Evolutionary conservation across 805 yeast genomes (phyloP).

Genomic region (Wickerhamiella shivajii): DNA sequence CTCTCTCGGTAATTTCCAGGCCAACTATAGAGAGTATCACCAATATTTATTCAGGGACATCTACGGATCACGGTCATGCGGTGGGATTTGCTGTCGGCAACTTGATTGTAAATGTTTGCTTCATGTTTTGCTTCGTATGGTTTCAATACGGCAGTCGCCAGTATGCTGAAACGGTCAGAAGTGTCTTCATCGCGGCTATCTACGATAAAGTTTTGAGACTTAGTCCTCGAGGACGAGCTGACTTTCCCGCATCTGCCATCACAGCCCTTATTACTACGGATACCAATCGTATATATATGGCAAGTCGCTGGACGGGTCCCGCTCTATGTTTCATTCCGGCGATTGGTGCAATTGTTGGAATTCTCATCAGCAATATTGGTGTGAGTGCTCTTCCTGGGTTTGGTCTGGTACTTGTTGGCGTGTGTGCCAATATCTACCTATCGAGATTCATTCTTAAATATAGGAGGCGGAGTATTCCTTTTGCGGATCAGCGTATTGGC

Average conservation of each 20-base stretch:
- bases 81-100: conserved; percentile 67
- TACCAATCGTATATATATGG: conserved; percentile 61
- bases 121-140: conserved; percentile 52
- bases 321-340: conserved; percentile 14
- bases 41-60: conserved; percentile 11
- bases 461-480: conserved; percentile 43
- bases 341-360: conserved; percentile 37
- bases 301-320: conserved; percentile 18
- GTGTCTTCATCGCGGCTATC: conserved; percentile 55
- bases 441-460: conserved; percentile 39
- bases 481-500: conserved; percentile 65
- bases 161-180: conserved; percentile 60
- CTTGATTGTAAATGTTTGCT: conserved; percentile 35
- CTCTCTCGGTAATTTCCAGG: conserved; percentile 18
- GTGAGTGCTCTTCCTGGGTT: conserved; percentile 59
- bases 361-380: conserved; percentile 56
- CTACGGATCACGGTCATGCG: conserved; percentile 29
- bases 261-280: conserved; percentile 75
- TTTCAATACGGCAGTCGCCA: conserved; percentile 45
- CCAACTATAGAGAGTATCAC: conserved; percentile 10
- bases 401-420: conserved; percentile 31
- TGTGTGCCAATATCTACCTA: conserved; percentile 29
- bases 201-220: conserved; percentile 54
- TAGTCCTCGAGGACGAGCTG: conserved; percentile 40
- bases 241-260: conserved; percentile 53